phyloP scores from a whole-genome alignment of 2,329 filamentous ascomycete genomes.

The Chaetomium olivaceum region DNA sequence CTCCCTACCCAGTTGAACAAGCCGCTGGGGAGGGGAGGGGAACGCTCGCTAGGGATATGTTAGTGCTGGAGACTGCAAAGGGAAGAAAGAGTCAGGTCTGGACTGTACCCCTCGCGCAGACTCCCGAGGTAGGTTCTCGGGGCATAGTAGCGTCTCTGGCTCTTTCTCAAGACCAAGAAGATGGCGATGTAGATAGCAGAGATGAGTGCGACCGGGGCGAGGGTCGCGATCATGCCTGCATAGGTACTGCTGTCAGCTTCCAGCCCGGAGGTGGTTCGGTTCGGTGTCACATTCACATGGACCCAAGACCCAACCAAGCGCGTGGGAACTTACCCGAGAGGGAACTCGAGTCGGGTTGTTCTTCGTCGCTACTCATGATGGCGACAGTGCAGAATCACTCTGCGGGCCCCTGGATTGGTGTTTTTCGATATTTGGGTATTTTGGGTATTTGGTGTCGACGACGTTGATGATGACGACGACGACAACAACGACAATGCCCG shows the following conservation, averaged over 20 bases:
- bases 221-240: slow-evolving; percentile 46
- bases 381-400: slow-evolving; percentile 25
- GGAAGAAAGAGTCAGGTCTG: neutral
- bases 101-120: slow-evolving; percentile 43
- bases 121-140: slow-evolving; percentile 53
- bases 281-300: neutral
- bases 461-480: neutral
- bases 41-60: slow-evolving; percentile 52
- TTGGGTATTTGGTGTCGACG: neutral
- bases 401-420: slow-evolving; percentile 6
- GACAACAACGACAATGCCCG: neutral
- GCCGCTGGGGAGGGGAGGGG: slow-evolving; percentile 59
- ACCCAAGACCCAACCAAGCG: too few species aligned
- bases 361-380: slow-evolving; percentile 21
- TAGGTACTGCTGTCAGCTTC: slow-evolving; percentile 1
- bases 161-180: slow-evolving; percentile 49
- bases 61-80: neutral
- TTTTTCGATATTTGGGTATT: neutral
- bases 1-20: slow-evolving; percentile 66
- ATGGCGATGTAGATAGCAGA: slow-evolving; percentile 46
- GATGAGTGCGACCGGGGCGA: slow-evolving; percentile 42
- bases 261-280: neutral
- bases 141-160: slow-evolving; percentile 50
- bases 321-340: slow-evolving; percentile 30
- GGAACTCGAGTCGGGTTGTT: slow-evolving; percentile 16